Conservation (phyloP, 176 grass and related monocot species). For the Metroxylon sagu region DNA sequence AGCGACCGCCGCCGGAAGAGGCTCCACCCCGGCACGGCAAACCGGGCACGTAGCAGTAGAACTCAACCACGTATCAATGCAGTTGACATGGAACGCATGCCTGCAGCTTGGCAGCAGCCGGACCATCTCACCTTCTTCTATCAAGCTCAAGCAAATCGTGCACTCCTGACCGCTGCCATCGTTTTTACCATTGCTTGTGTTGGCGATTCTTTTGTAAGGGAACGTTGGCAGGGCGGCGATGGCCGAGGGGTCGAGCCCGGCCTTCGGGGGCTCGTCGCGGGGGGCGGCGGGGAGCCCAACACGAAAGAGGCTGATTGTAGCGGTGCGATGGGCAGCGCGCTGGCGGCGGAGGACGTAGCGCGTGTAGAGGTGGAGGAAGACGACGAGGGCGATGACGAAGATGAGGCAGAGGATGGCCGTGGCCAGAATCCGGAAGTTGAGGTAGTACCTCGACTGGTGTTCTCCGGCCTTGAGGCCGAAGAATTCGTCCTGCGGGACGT, state of each 20-base stretch:
- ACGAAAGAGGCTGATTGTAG: too few relatives aligned
- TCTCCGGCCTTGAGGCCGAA: too few relatives aligned
- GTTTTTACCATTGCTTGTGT: too few relatives aligned
- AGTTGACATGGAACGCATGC: slow-evolving; percentile 50
- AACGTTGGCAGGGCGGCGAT: slow-evolving; percentile 37
- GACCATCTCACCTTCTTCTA: slow-evolving; percentile 33
- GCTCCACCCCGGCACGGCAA: slow-evolving; percentile 27
- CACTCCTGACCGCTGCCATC: slow-evolving; percentile 14
- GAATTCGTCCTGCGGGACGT: too few relatives aligned
- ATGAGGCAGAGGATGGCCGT: too few relatives aligned
- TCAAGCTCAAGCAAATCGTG: slow-evolving; percentile 29
- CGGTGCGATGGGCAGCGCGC: too few relatives aligned
- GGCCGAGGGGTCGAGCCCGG: slow-evolving; percentile 27
- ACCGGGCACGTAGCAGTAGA: slow-evolving; percentile 51
- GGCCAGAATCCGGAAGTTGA: too few relatives aligned
- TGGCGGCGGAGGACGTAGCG: too few relatives aligned
- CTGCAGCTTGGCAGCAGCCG: slow-evolving; percentile 43
- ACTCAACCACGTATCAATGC: slow-evolving; percentile 55
- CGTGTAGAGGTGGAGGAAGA: too few relatives aligned
- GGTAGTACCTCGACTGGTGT: too few relatives aligned
- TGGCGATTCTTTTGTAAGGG: not conserved
- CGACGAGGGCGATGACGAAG: too few relatives aligned
- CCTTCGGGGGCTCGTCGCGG: slow-evolving; percentile 4
- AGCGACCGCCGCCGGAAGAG: not conserved
- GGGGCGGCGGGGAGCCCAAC: not conserved